Conservation (phyloP, 257 asterid genomes). For the Forsythia viridissima region DNA sequence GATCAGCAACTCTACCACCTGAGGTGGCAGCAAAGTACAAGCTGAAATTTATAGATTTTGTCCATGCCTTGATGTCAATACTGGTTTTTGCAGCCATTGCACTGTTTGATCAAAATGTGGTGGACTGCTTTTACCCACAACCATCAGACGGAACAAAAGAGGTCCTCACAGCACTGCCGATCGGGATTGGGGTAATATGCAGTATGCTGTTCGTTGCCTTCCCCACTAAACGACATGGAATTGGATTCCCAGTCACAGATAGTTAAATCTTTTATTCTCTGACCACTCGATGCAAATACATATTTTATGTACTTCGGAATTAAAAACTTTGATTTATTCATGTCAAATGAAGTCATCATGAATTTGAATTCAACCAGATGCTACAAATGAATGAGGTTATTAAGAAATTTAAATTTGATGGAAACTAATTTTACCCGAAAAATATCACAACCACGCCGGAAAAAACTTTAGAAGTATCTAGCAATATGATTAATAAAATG, state of each 20-base stretch:
- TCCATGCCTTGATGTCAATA: constrained; percentile 86
- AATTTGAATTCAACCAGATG: neutral
- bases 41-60: constrained; percentile 71
- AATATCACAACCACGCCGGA: neutral
- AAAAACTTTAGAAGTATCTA: neutral
- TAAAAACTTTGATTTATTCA: neutral
- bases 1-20: constrained; percentile 52
- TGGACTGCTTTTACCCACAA: constrained; percentile 73
- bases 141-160: constrained; percentile 60
- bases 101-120: constrained; percentile 69
- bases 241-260: constrained; percentile 79
- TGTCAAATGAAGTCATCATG: neutral
- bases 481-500: neutral
- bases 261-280: constrained; percentile 17
- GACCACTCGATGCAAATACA: constrained; percentile 6
- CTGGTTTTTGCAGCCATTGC: constrained; percentile 78
- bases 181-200: constrained; percentile 80
- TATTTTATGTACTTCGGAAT: constrained; percentile 10
- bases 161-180: constrained; percentile 75
- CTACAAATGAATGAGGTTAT: neutral
- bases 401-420: neutral
- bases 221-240: constrained; percentile 86
- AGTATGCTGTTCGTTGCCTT: constrained; percentile 83
- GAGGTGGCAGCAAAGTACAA: constrained; percentile 53
- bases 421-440: neutral